phyloP scores from a whole-genome alignment of 2,329 filamentous ascomycete species.

The Epichloe sp. region DNA sequence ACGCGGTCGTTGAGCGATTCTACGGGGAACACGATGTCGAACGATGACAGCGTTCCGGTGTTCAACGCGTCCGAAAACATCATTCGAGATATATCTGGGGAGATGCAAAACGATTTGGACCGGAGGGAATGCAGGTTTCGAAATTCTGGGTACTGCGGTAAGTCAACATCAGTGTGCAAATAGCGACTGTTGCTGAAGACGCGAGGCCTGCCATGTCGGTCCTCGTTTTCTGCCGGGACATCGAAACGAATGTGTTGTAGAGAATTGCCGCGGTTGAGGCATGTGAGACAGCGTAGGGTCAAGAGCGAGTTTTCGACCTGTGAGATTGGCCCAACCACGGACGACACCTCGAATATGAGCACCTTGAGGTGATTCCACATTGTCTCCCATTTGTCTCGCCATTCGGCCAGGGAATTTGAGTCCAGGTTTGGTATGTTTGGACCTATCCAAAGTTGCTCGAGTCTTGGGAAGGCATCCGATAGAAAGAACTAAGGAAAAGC shows the following conservation, averaged over 20 bases:
- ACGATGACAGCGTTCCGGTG: constrained; percentile 17
- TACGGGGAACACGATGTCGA: constrained; percentile 24
- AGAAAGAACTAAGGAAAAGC: constrained; percentile 11
- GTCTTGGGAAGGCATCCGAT: constrained; percentile 8
- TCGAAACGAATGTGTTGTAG: constrained; percentile 20
- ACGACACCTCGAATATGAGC: constrained; percentile 10
- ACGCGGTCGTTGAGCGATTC: constrained; percentile 10
- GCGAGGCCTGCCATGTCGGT: constrained; percentile 4
- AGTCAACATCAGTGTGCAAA: background rate
- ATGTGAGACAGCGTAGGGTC: constrained; percentile 14
- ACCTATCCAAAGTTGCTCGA: constrained; percentile 20
- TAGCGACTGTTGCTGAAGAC: background rate
- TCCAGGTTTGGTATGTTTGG: constrained; percentile 13
- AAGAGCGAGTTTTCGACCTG: constrained; percentile 12
- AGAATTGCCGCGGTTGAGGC: constrained; percentile 13
- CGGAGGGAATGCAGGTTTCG: constrained; percentile 16
- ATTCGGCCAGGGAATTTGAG: constrained; percentile 1
- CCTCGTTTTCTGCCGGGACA: constrained; percentile 14
- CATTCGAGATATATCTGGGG: constrained; percentile 12
- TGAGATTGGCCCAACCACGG: constrained; percentile 10
- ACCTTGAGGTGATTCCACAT: constrained; percentile 19
- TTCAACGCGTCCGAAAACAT: constrained; percentile 15
- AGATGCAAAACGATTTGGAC: constrained; percentile 13
- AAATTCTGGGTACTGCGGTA: constrained; percentile 10
- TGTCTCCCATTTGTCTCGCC: constrained; percentile 9